phyloP scores from a whole-genome alignment of 495 filamentous ascomycete genomes.

The Lichina pygmaea region DNA sequence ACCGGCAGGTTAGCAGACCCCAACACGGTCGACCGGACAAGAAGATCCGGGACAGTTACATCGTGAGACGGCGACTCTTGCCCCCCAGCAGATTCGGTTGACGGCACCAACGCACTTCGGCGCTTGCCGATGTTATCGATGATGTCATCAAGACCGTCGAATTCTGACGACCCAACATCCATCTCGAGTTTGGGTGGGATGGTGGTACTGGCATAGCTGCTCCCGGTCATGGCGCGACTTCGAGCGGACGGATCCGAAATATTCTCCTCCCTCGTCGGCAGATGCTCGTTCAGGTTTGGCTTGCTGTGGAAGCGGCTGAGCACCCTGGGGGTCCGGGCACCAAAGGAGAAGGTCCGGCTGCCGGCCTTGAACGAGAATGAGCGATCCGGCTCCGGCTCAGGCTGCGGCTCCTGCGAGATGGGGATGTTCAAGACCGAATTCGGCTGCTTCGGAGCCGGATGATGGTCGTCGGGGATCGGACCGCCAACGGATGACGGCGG shows the following conservation, averaged over 20 bases:
- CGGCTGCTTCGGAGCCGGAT: constrained; percentile 13
- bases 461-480: constrained; percentile 25
- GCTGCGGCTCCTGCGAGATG: constrained; percentile 26
- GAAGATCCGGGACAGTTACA: no score
- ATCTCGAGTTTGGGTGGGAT: constrained; percentile 42
- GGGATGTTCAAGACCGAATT: constrained; percentile 21
- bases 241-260: constrained; percentile 3
- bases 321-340: constrained; percentile 20
- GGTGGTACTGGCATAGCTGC: constrained; percentile 26
- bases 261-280: not conserved
- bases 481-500: constrained; percentile 44
- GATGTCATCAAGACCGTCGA: constrained; percentile 42
- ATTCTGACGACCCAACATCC: constrained; percentile 21
- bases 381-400: constrained; percentile 21
- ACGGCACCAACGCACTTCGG: not conserved
- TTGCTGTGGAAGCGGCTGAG: constrained; percentile 15
- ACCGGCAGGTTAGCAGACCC: no score
- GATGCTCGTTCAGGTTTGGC: constrained; percentile 6
- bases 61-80: not conserved
- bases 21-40: no score
- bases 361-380: constrained; percentile 33
- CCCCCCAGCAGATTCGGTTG: not conserved
- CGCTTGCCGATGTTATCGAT: constrained; percentile 30
- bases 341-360: constrained; percentile 52
- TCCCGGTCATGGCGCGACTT: constrained; percentile 19